A percentile compares a stretch with the other conserved stretches of the same genome.
Evolutionary conservation across 75 land plant genomes (phyloP).

Genomic region (Pinus tabuliformis): DNA sequence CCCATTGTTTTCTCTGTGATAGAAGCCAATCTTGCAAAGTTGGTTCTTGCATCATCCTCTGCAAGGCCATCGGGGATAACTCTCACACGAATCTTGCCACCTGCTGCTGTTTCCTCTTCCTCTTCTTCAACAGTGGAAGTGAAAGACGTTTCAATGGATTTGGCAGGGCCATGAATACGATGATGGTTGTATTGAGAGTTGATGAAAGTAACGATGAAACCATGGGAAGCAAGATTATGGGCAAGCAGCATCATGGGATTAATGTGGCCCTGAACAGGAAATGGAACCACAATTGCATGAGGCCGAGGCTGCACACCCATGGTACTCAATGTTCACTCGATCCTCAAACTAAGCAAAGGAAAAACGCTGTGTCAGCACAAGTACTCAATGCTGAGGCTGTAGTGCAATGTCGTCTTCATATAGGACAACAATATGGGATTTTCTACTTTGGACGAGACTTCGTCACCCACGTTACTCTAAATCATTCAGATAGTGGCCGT

Average conservation of each 20-base stretch:
- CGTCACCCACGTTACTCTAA: too few species aligned
- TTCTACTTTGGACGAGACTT: too few species aligned
- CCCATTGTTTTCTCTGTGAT: constrained; percentile 3
- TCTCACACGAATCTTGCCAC: neutral
- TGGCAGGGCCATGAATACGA: constrained; percentile 3
- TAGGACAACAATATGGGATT: too few species aligned
- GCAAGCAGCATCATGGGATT: constrained; percentile 36
- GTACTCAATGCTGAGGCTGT: too few species aligned
- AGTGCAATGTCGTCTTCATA: too few species aligned
- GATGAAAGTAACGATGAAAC: constrained; percentile 31
- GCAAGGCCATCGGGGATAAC: constrained; percentile 8
- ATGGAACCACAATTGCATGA: constrained; percentile 34
- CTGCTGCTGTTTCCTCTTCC: neutral
- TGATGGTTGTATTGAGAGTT: constrained; percentile 22
- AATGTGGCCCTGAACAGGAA: constrained; percentile 34
- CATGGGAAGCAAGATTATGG: constrained; percentile 15
- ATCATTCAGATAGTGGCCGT: too few species aligned
- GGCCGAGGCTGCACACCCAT: too few species aligned
- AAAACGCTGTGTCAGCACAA: too few species aligned
- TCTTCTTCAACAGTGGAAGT: too few species aligned
- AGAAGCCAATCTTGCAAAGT: neutral
- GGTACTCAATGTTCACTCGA: too few species aligned
- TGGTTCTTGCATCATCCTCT: neutral
- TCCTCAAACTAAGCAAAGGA: too few species aligned
- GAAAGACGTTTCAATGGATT: neutral